phyloP scores from a whole-genome alignment of 805 yeast species.

The Yamadazyma tumulicola region DNA sequence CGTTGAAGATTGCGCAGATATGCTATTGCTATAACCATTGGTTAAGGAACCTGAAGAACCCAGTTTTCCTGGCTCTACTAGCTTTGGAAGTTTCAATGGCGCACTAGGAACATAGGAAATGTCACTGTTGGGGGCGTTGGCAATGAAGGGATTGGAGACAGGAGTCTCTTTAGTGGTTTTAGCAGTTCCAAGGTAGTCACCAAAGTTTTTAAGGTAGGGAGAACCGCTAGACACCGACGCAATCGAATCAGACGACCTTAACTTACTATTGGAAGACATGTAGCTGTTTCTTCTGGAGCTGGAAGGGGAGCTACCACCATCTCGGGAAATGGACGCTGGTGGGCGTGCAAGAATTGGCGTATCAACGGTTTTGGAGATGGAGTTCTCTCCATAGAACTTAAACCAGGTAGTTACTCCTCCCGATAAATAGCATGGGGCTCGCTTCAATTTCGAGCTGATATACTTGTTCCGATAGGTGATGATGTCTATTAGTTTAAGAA shows the following conservation, averaged over 20 bases:
- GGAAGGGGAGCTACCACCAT: conserved; percentile 9
- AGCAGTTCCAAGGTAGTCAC: conserved; percentile 27
- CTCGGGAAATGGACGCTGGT: conserved; percentile 16
- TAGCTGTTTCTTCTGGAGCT: conserved; percentile 5
- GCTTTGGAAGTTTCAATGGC: conserved; percentile 10
- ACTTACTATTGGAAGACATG: background rate
- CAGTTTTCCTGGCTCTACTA: background rate
- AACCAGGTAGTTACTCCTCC: conserved; percentile 40
- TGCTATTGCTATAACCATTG: background rate
- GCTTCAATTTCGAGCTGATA: conserved; percentile 29
- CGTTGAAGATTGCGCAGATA: background rate
- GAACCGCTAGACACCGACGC: conserved; percentile 12
- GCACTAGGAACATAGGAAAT: conserved; percentile 8
- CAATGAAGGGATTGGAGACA: conserved; percentile 14
- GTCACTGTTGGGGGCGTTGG: conserved; percentile 2
- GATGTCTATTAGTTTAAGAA: conserved; percentile 40
- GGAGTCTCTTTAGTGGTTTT: conserved; percentile 18
- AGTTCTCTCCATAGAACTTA: conserved; percentile 25
- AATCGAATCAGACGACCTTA: conserved; percentile 7
- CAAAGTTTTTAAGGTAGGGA: conserved; percentile 29
- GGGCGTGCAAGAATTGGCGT: conserved; percentile 15
- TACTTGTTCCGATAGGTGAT: conserved; percentile 29
- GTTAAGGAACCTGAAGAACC: background rate
- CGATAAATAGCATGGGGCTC: conserved; percentile 29
- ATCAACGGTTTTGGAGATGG: conserved; percentile 14